Percentiles rank a stretch among this genome's conserved stretches.
Conservation (phyloP, 305 asterid genomes). For the Rubia peregrina region DNA sequence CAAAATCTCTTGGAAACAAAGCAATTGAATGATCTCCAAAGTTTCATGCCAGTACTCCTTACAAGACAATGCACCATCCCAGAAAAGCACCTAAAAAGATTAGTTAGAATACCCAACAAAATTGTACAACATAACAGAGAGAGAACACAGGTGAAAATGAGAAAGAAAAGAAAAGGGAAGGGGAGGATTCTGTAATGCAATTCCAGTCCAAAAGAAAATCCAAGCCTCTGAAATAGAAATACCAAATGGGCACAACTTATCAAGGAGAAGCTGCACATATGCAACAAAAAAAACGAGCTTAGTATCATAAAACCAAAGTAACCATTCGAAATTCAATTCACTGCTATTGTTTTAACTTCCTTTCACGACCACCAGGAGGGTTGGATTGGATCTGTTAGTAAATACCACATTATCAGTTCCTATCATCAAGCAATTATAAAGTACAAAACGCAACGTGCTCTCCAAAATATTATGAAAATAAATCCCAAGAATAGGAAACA, state of each 20-base stretch:
- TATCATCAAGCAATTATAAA: constrained; percentile 11
- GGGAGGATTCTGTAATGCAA: not conserved
- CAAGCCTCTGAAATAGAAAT: constrained; percentile 14
- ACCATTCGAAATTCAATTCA: constrained; percentile 18
- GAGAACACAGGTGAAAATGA: not conserved
- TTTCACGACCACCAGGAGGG: constrained; percentile 26
- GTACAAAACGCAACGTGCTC: constrained; percentile 28
- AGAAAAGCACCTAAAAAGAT: not conserved
- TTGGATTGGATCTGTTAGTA: constrained; percentile 27
- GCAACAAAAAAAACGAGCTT: constrained; percentile 22
- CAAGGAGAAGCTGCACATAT: constrained; percentile 31
- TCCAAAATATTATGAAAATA: constrained; percentile 18
- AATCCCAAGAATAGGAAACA: constrained; percentile 14
- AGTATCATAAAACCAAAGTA: constrained; percentile 21
- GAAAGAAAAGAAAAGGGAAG: not conserved
- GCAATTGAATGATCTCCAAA: not conserved
- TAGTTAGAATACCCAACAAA: constrained; percentile 1
- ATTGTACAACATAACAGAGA: not conserved
- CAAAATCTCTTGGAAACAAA: not conserved
- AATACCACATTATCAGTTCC: constrained; percentile 30
- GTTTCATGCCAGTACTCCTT: not conserved
- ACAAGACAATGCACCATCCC: constrained; percentile 7
- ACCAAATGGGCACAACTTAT: constrained; percentile 22
- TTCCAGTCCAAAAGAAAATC: constrained; percentile 10
- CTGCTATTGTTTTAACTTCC: constrained; percentile 21